A percentile compares a stretch with the other conserved stretches of the same genome.
Evolutionary conservation across 129 eudicot genomes (phyloP).

Genomic region (Chrysanthemum lavandulifolium): DNA sequence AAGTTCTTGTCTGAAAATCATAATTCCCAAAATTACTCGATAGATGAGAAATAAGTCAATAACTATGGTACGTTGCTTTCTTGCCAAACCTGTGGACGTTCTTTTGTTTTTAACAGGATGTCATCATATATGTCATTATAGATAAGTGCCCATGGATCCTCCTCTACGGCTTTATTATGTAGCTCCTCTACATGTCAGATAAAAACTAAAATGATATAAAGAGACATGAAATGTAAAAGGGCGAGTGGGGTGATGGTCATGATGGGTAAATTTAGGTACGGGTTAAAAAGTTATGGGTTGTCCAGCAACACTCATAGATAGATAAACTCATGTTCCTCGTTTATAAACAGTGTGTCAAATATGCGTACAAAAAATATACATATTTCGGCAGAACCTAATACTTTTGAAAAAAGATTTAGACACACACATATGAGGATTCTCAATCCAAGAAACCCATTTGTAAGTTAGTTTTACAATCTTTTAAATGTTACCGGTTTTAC

Average conservation of each 20-base stretch:
- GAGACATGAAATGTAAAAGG: background rate
- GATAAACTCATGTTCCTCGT: too few relatives aligned
- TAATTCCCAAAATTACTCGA: background rate
- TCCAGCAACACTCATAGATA: too few relatives aligned
- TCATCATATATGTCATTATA: slow-evolving; percentile 91
- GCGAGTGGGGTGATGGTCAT: background rate
- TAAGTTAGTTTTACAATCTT: background rate
- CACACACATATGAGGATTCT: background rate
- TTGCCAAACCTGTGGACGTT: slow-evolving; percentile 64
- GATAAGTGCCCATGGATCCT: slow-evolving; percentile 84
- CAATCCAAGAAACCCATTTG: background rate
- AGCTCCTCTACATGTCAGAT: slow-evolving; percentile 68
- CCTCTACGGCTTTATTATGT: slow-evolving; percentile 89
- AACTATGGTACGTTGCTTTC: slow-evolving; percentile 59
- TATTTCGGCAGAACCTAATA: too few relatives aligned
- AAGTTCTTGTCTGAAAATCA: background rate
- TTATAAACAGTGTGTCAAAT: background rate
- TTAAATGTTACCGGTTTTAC: background rate
- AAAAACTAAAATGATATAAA: background rate
- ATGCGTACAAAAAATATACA: background rate
- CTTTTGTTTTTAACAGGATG: slow-evolving; percentile 64
- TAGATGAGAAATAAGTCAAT: background rate
- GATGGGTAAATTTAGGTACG: background rate
- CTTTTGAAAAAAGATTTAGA: too few relatives aligned
- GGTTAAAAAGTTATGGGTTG: background rate